Base-by-base conservation (phyloP, 306 rosid species). In the Inga leiocalycina region DNA sequence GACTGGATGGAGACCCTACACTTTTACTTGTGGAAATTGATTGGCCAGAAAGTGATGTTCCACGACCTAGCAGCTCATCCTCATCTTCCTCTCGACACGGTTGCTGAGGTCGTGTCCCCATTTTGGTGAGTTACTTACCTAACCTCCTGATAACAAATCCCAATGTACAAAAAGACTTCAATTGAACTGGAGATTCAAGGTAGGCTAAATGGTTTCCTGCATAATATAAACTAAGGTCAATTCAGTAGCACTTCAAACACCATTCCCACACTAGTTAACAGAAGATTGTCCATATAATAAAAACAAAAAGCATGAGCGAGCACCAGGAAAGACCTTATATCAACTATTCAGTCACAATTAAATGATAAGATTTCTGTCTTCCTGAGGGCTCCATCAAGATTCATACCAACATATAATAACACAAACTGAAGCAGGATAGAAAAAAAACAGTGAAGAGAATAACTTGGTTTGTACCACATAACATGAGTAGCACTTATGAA, bases 11-110 rank as follows among this genome's bases (percentile, higher is more conserved):
- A 1, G 96, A 89, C 11, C 98, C 99, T 7, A 91, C 88, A 81
- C 99, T 96, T 71, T 98, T 90, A 83, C 98, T 93, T 65, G 94
- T 93, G 13, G 98, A 95, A 46, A 90, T 93, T 15, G 98, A 93
- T 86, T 92, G 95, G 0, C 93, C 97, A 0, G 97, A 93, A 82
- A 84, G 79, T 5, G 97, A 88, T 64, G 92, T 78, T 30, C 87
- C 92, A 56, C 82, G 86, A 3, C 89, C 89, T 0, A 83, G 86
- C 20, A 84, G 56, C 81, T 92, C 93, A 76, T 89, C 98, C 2
- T 92, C 97, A 32, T 96, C 97, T 20, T 92, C 95, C 13, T 87
- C 92, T 41, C 84, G 90, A 86, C 84, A 75, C 8, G 88, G 82
- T 79, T 88, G 88, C 87, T 85, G 93, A 66, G 89, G 87, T 75